Evolutionary conservation across 1,284 basidiomycete species (phyloP), one percentile per base, ranked within the genome.

Genomic region (Rhodofomes roseus): DNA sequence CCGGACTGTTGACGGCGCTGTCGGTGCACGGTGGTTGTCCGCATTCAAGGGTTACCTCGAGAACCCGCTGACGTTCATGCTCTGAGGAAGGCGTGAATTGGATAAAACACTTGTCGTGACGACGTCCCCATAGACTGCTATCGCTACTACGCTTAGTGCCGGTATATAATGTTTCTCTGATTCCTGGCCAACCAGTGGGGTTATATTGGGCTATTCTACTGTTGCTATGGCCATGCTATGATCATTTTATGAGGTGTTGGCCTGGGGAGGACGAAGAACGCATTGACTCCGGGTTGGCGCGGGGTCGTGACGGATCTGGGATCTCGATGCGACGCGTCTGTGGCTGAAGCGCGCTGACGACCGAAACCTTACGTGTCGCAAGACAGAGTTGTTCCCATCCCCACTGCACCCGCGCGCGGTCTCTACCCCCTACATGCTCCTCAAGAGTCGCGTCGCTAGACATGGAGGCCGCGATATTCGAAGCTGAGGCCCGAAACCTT

Each of bases 1-100:
- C 81, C 83, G 97, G 68, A 92, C 89, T 51, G 96, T 97, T 27
- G 95, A 98, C 73, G 95, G 95, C 56, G 95, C 96, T 50, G 84
- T 97, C 55, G 94, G 87, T 58, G 93, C 95, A 31, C 83, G 86
- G 73, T 98, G 93, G 93, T 70, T 98, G 81, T 77, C 89, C 65
- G 93, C 95, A 25, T 98, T 99, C 86, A 98, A 95, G 81, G 90
- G 93, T 52, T 98, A 96, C 78, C 81, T 99, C 64, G 97, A 99
- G 82, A 97, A 98, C 77, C 95, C 96, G 56, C 77, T 97, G 70
- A 93, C 92, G 29, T 93, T 95, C 72, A 93, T 96, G 91, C 83
- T 95, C 58, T 96, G 74, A 86, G 46, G 18, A 27, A 37, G 41
- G n/a, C 20, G 29, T 20, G 14, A 37, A 18, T 31, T n/a, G 48